Evolutionary conservation across 495 filamentous ascomycete species (phyloP).

Genomic region (Podospora bellae-mahoneyi): DNA sequence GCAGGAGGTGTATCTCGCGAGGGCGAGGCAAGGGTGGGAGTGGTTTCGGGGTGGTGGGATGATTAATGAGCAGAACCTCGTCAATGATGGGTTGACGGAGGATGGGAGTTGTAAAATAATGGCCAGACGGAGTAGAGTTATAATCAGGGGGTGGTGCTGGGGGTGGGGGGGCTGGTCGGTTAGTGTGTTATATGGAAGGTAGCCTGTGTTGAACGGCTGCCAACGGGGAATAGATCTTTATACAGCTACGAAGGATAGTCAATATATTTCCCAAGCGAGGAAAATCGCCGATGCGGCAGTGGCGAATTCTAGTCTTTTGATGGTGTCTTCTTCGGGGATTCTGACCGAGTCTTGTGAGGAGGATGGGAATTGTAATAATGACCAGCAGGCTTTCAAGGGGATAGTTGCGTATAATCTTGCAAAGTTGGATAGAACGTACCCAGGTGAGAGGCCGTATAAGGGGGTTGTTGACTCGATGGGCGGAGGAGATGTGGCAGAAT

Average conservation of each 20-base stretch:
- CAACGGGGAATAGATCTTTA: too few species aligned
- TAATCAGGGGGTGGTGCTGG: constrained; percentile 72
- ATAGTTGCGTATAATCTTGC: constrained; percentile 64
- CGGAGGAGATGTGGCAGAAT: neutral
- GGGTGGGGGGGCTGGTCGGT: constrained; percentile 55
- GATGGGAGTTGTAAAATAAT: constrained; percentile 56
- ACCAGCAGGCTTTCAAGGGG: constrained; percentile 70
- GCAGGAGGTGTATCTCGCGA: constrained; percentile 49
- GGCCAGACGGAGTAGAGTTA: constrained; percentile 61
- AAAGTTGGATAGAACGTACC: constrained; percentile 31
- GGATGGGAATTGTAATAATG: constrained; percentile 48
- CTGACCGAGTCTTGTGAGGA: constrained; percentile 57
- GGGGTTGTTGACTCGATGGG: neutral
- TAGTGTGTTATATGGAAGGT: constrained; percentile 20
- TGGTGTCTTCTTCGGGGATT: constrained; percentile 39
- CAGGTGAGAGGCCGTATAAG: neutral
- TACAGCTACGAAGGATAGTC: too few species aligned
- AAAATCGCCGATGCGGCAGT: constrained; percentile 52
- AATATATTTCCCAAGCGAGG: constrained; percentile 4
- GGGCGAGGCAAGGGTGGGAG: constrained; percentile 55
- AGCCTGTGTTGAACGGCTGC: too few species aligned
- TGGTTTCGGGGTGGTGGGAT: constrained; percentile 64
- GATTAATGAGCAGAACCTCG: constrained; percentile 55
- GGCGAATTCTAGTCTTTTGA: constrained; percentile 24
- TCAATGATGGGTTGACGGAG: constrained; percentile 63